Evolutionary conservation across 2,329 filamentous ascomycete genomes (phyloP).

Genomic region (Aspergillus fischeri): DNA sequence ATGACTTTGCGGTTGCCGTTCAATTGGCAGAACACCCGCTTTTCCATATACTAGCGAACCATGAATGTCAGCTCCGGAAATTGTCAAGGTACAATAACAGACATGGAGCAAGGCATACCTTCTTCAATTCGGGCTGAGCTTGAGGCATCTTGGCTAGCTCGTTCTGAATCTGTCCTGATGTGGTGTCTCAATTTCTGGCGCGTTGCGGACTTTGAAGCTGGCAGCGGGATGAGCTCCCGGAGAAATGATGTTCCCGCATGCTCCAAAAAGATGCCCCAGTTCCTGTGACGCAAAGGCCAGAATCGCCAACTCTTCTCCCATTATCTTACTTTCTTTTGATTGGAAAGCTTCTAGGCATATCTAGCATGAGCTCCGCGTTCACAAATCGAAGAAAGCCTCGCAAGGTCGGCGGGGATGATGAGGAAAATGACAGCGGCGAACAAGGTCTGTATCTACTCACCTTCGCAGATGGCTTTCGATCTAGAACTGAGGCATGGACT

Average conservation of each 20-base stretch:
- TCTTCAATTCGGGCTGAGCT: constrained; percentile 98
- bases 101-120: constrained; percentile 54
- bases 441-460: constrained; percentile 38
- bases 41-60: constrained; percentile 83
- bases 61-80: constrained; percentile 14
- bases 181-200: constrained; percentile 18
- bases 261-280: constrained; percentile 17
- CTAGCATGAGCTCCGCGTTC: constrained; percentile 55
- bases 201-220: constrained; percentile 26
- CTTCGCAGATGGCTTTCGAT: background rate
- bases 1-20: constrained; percentile 98
- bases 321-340: background rate
- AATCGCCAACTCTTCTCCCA: background rate
- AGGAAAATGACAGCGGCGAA: constrained; percentile 36
- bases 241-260: constrained; percentile 32
- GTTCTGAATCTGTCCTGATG: constrained; percentile 19
- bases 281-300: constrained; percentile 5
- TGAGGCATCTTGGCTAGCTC: constrained; percentile 73
- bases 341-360: background rate
- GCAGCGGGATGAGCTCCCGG: constrained; percentile 28
- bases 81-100: background rate
- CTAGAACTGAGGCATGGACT: background rate
- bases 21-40: constrained; percentile 94
- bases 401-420: constrained; percentile 70
- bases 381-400: constrained; percentile 64